Conservation (phyloP, 306 rosid genomes). For the Myrica gale region DNA sequence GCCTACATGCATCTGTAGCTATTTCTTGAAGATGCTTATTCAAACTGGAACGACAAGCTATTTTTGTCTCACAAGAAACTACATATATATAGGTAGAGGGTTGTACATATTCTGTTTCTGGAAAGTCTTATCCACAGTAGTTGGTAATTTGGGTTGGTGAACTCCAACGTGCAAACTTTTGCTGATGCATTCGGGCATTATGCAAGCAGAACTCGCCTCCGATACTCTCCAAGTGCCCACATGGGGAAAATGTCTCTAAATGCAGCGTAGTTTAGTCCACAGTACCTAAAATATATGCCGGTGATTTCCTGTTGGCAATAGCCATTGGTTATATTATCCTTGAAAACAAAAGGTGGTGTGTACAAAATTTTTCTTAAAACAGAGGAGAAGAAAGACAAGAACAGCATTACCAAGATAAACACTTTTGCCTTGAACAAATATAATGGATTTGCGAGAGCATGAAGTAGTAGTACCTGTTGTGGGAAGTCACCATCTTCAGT, state of each 20-base stretch:
- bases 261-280: not conserved
- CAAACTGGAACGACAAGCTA: too few species aligned
- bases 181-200: not conserved
- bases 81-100: too few species aligned
- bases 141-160: too few species aligned
- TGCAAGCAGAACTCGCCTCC: not conserved
- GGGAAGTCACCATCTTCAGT: slow-evolving; percentile 43
- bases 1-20: too few species aligned
- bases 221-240: slow-evolving; percentile 15
- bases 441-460: not conserved
- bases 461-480: slow-evolving; percentile 36
- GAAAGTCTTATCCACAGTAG: too few species aligned
- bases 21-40: too few species aligned
- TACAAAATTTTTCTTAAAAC: not conserved
- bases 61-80: too few species aligned
- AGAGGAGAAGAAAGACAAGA: not conserved
- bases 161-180: too few species aligned
- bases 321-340: not conserved
- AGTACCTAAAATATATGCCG: not conserved
- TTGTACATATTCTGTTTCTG: too few species aligned
- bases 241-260: not conserved
- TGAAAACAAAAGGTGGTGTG: not conserved
- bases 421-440: not conserved
- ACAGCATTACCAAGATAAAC: not conserved
- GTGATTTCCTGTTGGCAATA: not conserved